Base-by-base conservation (phyloP, 1,284 basidiomycete genomes). In the Uromyces viciae-fabae region DNA sequence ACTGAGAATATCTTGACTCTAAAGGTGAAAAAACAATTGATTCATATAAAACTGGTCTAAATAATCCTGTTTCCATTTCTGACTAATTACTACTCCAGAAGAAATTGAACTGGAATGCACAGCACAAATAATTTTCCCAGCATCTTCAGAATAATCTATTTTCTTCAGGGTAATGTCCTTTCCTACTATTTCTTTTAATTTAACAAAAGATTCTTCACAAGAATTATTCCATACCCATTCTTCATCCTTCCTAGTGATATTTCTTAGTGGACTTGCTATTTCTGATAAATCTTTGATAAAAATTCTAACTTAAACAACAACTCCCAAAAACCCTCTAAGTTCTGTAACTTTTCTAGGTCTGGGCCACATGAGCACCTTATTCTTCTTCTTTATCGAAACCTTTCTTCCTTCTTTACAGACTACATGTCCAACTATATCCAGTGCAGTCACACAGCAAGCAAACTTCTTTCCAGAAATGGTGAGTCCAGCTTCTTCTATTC, bases 401-500 rank as follows among this genome's bases (percentile, higher is more conserved):
- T 40, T 8, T 25, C 42, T 7, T 28, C 49, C 40, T 3, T 19
- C 19, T 40, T 28, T 3, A 8, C 11, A 71, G 11, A 60, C 52
- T 36, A 42, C 33, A 62, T 75, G 52, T 15, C 56, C 73, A 2
- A 60, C 8, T 3, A 75, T n/a, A 9, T 75, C 73, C 31, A 75
- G 25, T 5, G n/a, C 73, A 7, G 31, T 36, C 8, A 75, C 72
- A 60, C 46, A 56, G 31, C 4, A 11, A 3, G 52, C 40, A 75
- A 75, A 75, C 31, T 62, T 58, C 31, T 42, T 60, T 15, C 73
- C 73, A 42, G 73, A 75, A 11, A 75, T 17, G 7, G 49, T 75
- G n/a, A 75, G 33, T 75, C 54, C 73, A 3, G 73, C 73, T 36
- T 75, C 73, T 42, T 75, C n/a, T n/a, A 75, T 75, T 40, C 31